Conservation (phyloP, 2,329 filamentous ascomycete genomes). For the Pleurostoma richardsiae region DNA sequence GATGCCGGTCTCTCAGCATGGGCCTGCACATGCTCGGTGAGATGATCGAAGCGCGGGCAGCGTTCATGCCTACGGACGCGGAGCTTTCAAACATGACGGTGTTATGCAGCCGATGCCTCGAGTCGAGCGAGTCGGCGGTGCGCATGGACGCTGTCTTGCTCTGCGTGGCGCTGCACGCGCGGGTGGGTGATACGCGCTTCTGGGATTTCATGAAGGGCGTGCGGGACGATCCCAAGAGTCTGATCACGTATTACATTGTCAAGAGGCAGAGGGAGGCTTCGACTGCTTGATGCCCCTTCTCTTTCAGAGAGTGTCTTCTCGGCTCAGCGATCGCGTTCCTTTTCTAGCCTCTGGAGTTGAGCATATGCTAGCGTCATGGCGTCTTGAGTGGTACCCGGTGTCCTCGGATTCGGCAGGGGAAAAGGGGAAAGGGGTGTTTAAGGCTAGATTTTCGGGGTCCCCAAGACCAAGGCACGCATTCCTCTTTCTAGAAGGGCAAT, state of each 20-base stretch:
- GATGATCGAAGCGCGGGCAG: slow-evolving; percentile 44
- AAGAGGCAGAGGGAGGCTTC: slow-evolving; percentile 55
- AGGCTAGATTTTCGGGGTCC: no score
- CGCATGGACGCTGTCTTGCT: slow-evolving; percentile 74
- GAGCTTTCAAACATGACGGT: slow-evolving; percentile 47
- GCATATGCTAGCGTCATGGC: no score
- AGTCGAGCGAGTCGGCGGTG: slow-evolving; percentile 56
- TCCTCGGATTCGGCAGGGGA: no score
- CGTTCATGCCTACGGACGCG: slow-evolving; percentile 43
- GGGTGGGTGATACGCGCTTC: slow-evolving; percentile 56
- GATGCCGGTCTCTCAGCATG: slow-evolving; percentile 52
- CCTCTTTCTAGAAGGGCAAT: no score
- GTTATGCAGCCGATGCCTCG: slow-evolving; percentile 52
- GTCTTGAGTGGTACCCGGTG: no score
- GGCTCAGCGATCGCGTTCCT: no score
- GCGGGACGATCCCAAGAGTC: slow-evolving; percentile 67
- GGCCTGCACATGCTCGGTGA: slow-evolving; percentile 59
- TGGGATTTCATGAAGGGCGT: slow-evolving; percentile 63
- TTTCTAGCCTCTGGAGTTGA: no score
- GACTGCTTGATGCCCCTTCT: background rate
- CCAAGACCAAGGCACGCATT: no score
- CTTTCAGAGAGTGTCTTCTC: no score
- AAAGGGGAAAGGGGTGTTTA: no score
- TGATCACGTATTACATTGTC: slow-evolving; percentile 79
- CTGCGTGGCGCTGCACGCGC: slow-evolving; percentile 66